Percentiles rank a stretch among this genome's conserved stretches.
Evolutionary conservation across 305 asterid species (phyloP).

Genomic region (Fraxinus sp.): DNA sequence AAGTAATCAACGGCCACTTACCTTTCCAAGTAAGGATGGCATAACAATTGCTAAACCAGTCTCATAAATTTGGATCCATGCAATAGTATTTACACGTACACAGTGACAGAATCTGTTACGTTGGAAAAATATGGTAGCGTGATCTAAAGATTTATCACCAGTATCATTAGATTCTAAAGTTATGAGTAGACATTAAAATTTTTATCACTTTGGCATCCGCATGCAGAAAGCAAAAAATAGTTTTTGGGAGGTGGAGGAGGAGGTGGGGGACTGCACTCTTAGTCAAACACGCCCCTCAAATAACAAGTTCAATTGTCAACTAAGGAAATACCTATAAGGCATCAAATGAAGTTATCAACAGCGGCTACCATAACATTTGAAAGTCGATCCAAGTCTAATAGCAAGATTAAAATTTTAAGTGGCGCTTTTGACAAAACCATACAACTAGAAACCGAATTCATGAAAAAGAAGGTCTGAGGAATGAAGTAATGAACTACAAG

Average conservation of each 20-base stretch:
- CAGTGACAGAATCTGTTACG: background rate
- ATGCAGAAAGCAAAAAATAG: background rate
- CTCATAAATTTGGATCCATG: background rate
- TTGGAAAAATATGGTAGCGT: background rate
- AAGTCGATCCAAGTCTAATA: background rate
- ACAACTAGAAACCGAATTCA: constrained; percentile 12
- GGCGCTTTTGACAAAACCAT: background rate
- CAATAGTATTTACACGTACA: background rate
- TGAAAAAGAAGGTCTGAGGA: background rate
- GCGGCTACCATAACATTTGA: background rate
- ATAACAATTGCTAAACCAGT: background rate
- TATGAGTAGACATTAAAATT: background rate
- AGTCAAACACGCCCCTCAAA: background rate
- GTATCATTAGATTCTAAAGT: background rate
- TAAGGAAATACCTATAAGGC: background rate
- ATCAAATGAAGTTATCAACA: background rate
- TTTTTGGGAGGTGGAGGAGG: background rate
- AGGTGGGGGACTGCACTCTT: background rate
- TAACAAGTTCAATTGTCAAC: background rate
- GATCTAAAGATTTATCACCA: background rate
- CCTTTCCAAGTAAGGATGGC: background rate
- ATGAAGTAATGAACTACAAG: background rate
- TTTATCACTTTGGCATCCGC: background rate
- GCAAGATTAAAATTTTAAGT: background rate
- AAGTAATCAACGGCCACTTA: background rate